Base-by-base conservation (phyloP, 1,284 basidiomycete species). In the Cutaneotrichosporon sp. region DNA sequence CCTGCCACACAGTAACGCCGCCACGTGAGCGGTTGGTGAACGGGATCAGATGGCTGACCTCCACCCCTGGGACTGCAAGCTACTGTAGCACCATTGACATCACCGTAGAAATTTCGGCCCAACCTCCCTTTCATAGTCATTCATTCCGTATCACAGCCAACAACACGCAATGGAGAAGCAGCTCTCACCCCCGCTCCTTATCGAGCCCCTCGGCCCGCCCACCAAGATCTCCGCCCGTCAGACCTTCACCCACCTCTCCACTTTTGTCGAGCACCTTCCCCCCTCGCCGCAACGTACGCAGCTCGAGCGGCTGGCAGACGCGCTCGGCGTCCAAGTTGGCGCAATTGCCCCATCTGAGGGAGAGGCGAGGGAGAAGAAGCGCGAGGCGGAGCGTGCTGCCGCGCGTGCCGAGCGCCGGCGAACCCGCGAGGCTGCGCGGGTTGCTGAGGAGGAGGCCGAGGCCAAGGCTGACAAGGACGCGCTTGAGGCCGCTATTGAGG, bases 301-400 rank as follows among this genome's bases (percentile, higher is more conserved):
- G 62, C 71, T 81, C 26, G 78, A 80, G 62, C 69, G 79, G 16
- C 69, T 81, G 31, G 70, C 73, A 18, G 79, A 81, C 64, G 76
- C 78, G 4, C 67, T 81, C 16, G 79, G 79, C 13, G 78, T 81
- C 1, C 75, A 78, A 53, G 69, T 70, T 4, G 78, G 78, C 8
- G 62, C 68, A 4, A 76, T 81, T 10, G 69, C 61, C 6, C 72
- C 72, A 14, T 63, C 65, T n/a, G 76, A 78, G 61, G 72, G 68
- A 7, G 72, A 77, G 56, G 55, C 69, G 49, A 60, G 76, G 16
- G 75, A 76, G 61, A 69, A 69, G 5, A 67, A 72, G 63, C 69
- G 75, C 13, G 59, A 59, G n/a, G 72, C 61, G 10, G 75, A 66
- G 40, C 69, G 65, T 46, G 69, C 67, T 5, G 65, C 59, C 10